A percentile compares a stretch with the other conserved stretches of the same genome.
Evolutionary conservation across 1,284 basidiomycete genomes (phyloP).

Genomic region (Ustilago loliicola): DNA sequence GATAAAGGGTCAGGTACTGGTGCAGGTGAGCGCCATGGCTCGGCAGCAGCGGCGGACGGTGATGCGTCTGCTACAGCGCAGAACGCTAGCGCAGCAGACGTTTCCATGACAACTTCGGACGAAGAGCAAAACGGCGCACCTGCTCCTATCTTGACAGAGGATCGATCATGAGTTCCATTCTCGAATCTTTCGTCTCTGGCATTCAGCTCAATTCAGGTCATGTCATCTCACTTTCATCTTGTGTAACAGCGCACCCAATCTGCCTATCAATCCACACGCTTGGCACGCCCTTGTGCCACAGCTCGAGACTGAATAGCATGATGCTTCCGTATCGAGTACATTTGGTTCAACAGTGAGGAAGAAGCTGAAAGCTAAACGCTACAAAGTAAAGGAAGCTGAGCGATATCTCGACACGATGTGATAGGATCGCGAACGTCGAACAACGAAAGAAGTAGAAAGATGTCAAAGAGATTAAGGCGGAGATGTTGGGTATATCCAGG

Average conservation of each 20-base stretch:
- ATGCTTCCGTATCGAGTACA: not conserved
- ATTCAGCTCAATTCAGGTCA: not conserved
- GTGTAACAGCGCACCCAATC: not conserved
- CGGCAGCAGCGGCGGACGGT: not conserved
- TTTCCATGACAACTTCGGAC: not conserved
- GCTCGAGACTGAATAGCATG: not conserved
- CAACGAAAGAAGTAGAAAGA: not conserved
- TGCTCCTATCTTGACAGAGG: conserved; percentile 22
- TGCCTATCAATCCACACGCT: not conserved
- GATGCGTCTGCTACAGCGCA: not conserved
- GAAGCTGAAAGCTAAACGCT: not conserved
- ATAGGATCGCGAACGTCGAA: conserved; percentile 1
- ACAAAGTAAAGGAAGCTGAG: not conserved
- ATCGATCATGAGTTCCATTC: not conserved
- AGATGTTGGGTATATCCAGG: conserved; percentile 17
- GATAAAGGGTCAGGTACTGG: not conserved
- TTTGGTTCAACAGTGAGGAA: not conserved
- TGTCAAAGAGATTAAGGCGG: conserved; percentile 4
- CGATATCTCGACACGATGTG: not conserved
- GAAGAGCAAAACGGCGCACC: not conserved
- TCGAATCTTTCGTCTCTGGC: not conserved
- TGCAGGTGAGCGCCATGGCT: not conserved
- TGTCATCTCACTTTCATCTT: not conserved
- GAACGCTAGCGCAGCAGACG: not conserved
- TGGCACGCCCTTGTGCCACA: not conserved